Conservation (phyloP, 2,329 filamentous ascomycete genomes). For the Hymenoscyphus fructigenus region DNA sequence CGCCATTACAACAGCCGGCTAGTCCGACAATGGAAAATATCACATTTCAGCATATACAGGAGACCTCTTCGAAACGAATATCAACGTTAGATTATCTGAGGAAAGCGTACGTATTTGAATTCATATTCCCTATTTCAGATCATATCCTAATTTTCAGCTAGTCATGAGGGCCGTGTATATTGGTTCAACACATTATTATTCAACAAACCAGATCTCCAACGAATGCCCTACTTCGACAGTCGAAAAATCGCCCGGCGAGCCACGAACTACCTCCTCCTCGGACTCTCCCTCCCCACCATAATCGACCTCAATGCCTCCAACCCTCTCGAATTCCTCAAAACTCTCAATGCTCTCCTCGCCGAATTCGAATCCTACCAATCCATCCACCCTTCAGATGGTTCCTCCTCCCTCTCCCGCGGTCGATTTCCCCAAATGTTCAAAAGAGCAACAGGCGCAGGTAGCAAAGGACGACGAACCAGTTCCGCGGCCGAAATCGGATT, state of each 20-base stretch:
- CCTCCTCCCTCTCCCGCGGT: constrained; percentile 69
- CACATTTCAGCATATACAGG: constrained; percentile 66
- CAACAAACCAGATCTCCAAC: constrained; percentile 74
- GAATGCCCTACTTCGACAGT: constrained; percentile 82
- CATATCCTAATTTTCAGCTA: no score
- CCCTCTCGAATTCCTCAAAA: constrained; percentile 81
- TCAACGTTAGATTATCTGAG: constrained; percentile 90
- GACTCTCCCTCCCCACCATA: constrained; percentile 84
- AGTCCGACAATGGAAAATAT: constrained; percentile 38
- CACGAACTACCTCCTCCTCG: constrained; percentile 89
- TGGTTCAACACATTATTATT: constrained; percentile 99
- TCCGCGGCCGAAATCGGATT: constrained; percentile 60
- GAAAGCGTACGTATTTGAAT: constrained; percentile 84
- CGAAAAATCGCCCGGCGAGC: constrained; percentile 85
- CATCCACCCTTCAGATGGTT: constrained; percentile 76
- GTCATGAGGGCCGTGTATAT: constrained; percentile 90
- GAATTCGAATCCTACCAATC: constrained; percentile 96
- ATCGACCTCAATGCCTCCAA: constrained; percentile 82
- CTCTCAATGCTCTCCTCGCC: constrained; percentile 77
- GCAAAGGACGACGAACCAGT: constrained; percentile 57
- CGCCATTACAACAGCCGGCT: constrained; percentile 25
- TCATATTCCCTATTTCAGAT: no score
- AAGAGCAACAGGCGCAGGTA: constrained; percentile 51
- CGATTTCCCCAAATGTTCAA: constrained; percentile 84
- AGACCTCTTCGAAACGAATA: constrained; percentile 87